Evolutionary conservation across 2,329 filamentous ascomycete species (phyloP), one percentile per base, ranked within the genome.

Genomic region (Penicillium sclerotigenum): DNA sequence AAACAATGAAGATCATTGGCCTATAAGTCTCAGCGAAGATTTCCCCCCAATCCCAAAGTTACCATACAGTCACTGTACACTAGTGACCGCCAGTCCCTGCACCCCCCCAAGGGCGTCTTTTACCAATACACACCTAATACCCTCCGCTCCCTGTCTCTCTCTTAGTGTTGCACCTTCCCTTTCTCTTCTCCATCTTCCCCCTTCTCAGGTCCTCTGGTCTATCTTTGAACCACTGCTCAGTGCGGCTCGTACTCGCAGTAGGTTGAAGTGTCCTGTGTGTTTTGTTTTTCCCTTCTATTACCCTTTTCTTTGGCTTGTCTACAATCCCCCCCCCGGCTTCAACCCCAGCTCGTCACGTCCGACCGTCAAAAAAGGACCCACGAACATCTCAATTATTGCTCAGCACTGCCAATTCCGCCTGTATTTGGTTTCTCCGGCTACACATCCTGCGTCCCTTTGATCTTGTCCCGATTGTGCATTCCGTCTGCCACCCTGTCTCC

Each of bases 241-340:
- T 63, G 63, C 68, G 65, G 60, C 64, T 62, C 62, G 66, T 69
- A 68, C 69, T 70, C 65, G 65, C 64, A 66, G 61, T 65, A 63
- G 65, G 64, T 67, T 58, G 61, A 64, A 64, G 60, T 58, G 58
- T 54, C 48, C 50, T 57, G 47, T 64, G 58, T 63, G 54, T 59
- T 57, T 55, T 58, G 36, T 54, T 52, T 56, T 26, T 38, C 43
- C 33, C 45, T 50, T 49, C 54, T 56, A 55, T 41, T 52, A 51
- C 33, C 50, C 48, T 47, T 54, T 54, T 45, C 33, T 51, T 45
- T 54, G 45, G 37, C 38, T 40, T 47, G 47, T 57, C 38, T 50
- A 36, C 56, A 34, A 34, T n/a, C 22, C 43, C 43, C 59, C 47
- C 22, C 22, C 40, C 45, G 22, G 45, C 45, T 33, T 46, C 47